Evolutionary conservation across 2,329 filamentous ascomycete genomes (phyloP).

Genomic region (Phoma sp.): DNA sequence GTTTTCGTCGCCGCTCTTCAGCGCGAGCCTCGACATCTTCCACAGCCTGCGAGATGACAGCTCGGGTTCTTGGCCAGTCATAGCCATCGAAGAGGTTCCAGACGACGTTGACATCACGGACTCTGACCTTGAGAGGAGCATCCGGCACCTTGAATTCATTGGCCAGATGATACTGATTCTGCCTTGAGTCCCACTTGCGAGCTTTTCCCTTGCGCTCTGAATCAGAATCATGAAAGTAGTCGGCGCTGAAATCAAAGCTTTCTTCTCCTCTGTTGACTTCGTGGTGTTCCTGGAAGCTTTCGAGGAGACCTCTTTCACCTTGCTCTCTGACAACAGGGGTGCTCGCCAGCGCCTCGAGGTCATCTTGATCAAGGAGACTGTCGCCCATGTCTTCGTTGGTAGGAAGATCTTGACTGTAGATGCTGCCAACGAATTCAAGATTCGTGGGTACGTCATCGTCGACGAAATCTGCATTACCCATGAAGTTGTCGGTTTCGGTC

Average conservation of each 20-base stretch:
- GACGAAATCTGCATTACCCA: conserved; percentile 47
- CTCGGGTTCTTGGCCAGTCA: conserved; percentile 89
- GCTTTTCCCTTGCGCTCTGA: conserved; percentile 69
- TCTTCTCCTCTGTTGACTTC: conserved; percentile 63
- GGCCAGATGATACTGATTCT: conserved; percentile 73
- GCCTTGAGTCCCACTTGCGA: conserved; percentile 79
- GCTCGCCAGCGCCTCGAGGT: conserved; percentile 44
- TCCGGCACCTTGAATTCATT: conserved; percentile 66
- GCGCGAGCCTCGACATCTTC: conserved; percentile 85
- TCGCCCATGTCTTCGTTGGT: conserved; percentile 51
- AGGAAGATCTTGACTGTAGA: conserved; percentile 55
- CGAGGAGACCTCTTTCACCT: conserved; percentile 50
- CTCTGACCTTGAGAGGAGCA: conserved; percentile 76
- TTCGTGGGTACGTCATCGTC: conserved; percentile 50
- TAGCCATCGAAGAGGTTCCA: conserved; percentile 99
- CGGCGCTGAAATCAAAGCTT: conserved; percentile 74
- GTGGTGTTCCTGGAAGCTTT: conserved; percentile 61
- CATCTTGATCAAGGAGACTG: conserved; percentile 50
- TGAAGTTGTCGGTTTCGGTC: conserved; percentile 56
- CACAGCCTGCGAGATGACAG: conserved; percentile 85
- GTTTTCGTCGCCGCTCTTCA: conserved; percentile 70
- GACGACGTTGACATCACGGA: conserved; percentile 89
- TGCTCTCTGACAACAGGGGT: conserved; percentile 38
- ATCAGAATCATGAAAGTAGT: conserved; percentile 71
- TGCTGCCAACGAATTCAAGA: conserved; percentile 60